A percentile compares a stretch with the other conserved stretches of the same genome.
Evolutionary conservation across 768 basidiomycete species (phyloP).

Genomic region (Cubamyces lactineus): DNA sequence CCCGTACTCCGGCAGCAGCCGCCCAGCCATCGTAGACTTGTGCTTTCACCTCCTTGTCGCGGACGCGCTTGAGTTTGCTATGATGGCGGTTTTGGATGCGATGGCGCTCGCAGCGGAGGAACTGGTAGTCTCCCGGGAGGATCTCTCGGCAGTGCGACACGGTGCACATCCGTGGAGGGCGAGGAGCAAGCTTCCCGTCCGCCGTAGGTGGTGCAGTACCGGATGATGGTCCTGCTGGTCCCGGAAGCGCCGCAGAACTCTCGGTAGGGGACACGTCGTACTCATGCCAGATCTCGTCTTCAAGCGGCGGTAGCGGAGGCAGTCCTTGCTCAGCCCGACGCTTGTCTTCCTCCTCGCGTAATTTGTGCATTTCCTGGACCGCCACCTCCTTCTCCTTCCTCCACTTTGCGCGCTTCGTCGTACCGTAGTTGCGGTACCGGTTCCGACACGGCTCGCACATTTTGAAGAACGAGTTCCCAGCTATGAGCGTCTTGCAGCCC

Average conservation of each 20-base stretch:
- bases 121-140: conserved; percentile 50
- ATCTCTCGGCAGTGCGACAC: conserved; percentile 60
- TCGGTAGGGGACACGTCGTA: conserved; percentile 16
- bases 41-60: conserved; percentile 52
- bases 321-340: conserved; percentile 40
- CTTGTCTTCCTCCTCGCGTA: conserved; percentile 44
- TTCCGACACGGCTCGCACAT: conserved; percentile 44
- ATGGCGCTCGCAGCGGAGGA: conserved; percentile 59
- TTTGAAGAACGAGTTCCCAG: conserved; percentile 38
- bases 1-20: conserved; percentile 17
- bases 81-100: conserved; percentile 58
- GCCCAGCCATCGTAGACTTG: conserved; percentile 30
- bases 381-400: conserved; percentile 48
- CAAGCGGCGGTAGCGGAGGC: conserved; percentile 36
- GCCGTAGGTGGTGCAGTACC: not conserved
- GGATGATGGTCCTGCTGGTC: not conserved
- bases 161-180: conserved; percentile 54
- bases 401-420: conserved; percentile 58
- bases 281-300: conserved; percentile 17
- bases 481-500: conserved; percentile 53
- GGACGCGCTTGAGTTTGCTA: conserved; percentile 52
- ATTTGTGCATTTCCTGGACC: conserved; percentile 43
- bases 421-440: conserved; percentile 55
- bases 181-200: conserved; percentile 22
- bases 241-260: not conserved